Evolutionary conservation across 768 basidiomycete genomes (phyloP).

Genomic region (Mycena olivaceomarginata): DNA sequence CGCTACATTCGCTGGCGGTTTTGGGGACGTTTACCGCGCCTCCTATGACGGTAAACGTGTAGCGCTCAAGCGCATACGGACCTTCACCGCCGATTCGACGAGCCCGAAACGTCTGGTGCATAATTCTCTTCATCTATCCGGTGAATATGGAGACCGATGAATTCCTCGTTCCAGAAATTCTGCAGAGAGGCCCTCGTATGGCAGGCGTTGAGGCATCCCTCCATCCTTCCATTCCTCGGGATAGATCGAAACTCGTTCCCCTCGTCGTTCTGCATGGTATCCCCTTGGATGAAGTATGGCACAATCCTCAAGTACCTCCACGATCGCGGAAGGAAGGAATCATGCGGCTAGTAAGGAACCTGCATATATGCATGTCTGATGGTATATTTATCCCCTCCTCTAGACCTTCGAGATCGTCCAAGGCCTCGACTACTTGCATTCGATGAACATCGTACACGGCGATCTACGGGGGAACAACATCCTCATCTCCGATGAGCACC

Average conservation of each 20-base stretch:
- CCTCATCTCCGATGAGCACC: too few relatives aligned
- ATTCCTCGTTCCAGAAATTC: conserved; percentile 44
- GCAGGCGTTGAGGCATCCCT: conserved; percentile 51
- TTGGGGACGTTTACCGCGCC: too few relatives aligned
- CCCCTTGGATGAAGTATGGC: conserved; percentile 54
- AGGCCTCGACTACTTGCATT: conserved; percentile 31
- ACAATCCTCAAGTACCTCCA: conserved; percentile 47
- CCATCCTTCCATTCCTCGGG: conserved; percentile 35
- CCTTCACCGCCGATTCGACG: neutral
- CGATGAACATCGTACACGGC: too few relatives aligned
- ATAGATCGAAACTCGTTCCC: conserved; percentile 50
- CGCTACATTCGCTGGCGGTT: conserved; percentile 5
- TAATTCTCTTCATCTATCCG: too few relatives aligned
- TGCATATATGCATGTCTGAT: neutral
- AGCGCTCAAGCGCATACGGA: too few relatives aligned
- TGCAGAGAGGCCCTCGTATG: conserved; percentile 54
- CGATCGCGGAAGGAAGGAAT: conserved; percentile 40
- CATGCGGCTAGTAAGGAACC: conserved; percentile 26
- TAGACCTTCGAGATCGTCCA: conserved; percentile 45
- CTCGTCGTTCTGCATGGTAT: conserved; percentile 49
- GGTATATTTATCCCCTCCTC: neutral
- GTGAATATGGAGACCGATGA: too few relatives aligned
- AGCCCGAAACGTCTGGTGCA: conserved; percentile 7
- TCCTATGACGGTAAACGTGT: too few relatives aligned
- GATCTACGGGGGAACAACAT: too few relatives aligned